Evolutionary conservation across 352 stramenopile species (phyloP).

Genomic region (Globisporangium rhizosaccharum): DNA sequence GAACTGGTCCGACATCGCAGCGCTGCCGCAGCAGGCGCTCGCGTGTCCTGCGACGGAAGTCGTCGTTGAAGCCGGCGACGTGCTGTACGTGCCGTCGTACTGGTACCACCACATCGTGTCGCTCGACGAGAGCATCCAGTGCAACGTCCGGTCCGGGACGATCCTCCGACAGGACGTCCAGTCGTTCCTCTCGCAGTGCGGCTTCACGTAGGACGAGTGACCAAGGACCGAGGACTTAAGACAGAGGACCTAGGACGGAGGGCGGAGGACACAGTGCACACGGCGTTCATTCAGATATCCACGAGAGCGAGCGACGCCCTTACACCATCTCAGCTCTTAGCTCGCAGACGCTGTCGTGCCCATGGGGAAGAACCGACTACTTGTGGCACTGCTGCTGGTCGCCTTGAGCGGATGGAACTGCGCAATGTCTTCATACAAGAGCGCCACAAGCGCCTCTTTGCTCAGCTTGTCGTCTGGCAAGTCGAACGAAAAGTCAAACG

Average conservation of each 20-base stretch:
- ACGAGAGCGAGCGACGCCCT: not conserved
- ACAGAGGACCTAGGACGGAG: no score
- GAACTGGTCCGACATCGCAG: conserved; percentile 82
- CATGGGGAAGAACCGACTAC: conserved; percentile 41
- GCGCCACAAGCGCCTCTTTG: conserved; percentile 51
- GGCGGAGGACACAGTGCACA: not conserved
- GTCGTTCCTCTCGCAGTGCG: conserved; percentile 33
- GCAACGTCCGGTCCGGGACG: conserved; percentile 85
- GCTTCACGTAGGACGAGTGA: conserved; percentile 14
- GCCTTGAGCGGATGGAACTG: conserved; percentile 38
- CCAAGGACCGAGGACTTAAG: no score
- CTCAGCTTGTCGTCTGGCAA: conserved; percentile 54
- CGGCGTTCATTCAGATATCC: not conserved
- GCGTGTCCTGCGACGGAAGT: conserved; percentile 85
- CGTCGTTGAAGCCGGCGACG: conserved; percentile 88
- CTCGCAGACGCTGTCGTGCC: conserved; percentile 50
- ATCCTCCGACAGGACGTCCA: conserved; percentile 27
- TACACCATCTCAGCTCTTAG: conserved; percentile 5
- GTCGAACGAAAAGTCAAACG: conserved; percentile 69
- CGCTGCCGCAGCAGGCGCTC: conserved; percentile 21
- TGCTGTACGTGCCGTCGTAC: conserved; percentile 91
- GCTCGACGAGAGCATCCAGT: conserved; percentile 93
- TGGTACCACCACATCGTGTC: conserved; percentile 97
- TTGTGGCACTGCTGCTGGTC: conserved; percentile 13
- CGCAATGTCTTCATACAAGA: conserved; percentile 60